Evolutionary conservation across 2,329 filamentous ascomycete genomes (phyloP), one percentile per base, ranked within the genome.

Genomic region (Claviceps humidiphila): DNA sequence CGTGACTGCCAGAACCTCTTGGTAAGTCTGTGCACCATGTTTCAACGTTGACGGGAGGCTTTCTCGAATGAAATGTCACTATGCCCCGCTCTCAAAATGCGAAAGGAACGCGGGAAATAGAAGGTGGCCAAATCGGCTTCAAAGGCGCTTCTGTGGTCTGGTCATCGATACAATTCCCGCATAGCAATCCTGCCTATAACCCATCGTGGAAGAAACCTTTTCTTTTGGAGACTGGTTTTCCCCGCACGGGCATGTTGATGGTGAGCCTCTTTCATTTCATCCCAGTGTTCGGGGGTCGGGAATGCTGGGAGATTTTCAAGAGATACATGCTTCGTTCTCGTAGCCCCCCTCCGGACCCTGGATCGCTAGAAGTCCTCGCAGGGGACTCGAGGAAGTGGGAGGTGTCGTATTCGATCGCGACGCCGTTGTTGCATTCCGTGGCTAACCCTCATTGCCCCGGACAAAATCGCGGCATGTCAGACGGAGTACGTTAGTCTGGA

Each of bases 81-180:
- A 16, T 9, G 3, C 16, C 37, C 37, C 41, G 50, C 43, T 46
- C 26, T 30, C 6, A 11, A 30, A 16, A 49, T 7, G 9, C 11
- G 22, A 24, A 22, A n/a, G 1, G 14, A 6, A 39, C 16, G 45
- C 69, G 71, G 68, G 65, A 68, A 63, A 62, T 78, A 84, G 81
- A 84, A 84, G 78, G 79, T 75, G 79, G 69, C 74, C 75, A 72
- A 67, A 68, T 72, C 73, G 66, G 71, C 67, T 55, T 59, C 38
- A 54, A 57, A 53, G 58, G 66, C 70, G 68, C 47, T 60, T 68
- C 71, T 71, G 64, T 84, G 77, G 72, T 70, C 63, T 76, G 74
- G 72, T 68, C 74, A 81, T 74, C 80, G 81, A 84, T 85, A 84
- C 81, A 80, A 77, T 69, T 79, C 74, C 79, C 81, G 81, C 62